phyloP scores from a whole-genome alignment of 306 rosid genomes.

The Hylodesmum podocarpum region DNA sequence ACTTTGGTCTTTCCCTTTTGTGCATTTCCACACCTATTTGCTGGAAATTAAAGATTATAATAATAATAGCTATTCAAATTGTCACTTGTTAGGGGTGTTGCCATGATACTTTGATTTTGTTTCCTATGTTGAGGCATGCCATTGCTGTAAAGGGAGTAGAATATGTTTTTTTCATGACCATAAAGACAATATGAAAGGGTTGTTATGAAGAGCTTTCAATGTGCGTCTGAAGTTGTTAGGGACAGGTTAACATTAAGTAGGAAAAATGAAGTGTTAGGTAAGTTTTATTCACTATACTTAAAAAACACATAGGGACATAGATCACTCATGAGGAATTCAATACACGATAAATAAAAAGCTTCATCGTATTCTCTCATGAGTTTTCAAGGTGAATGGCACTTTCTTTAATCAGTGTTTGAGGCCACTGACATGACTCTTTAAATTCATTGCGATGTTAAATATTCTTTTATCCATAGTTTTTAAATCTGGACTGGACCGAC shows the following conservation, averaged over 20 bases:
- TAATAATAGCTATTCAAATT: not conserved
- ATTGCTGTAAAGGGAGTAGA: not conserved
- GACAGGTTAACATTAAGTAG: conserved; percentile 16
- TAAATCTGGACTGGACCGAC: not conserved
- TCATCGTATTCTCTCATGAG: not conserved
- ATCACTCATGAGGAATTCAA: not conserved
- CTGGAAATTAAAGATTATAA: not conserved
- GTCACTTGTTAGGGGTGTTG: not conserved
- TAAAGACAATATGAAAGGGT: not conserved
- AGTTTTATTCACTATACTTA: not conserved
- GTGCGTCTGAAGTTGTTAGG: not conserved
- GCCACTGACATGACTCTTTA: not conserved
- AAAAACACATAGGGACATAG: not conserved
- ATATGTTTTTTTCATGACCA: conserved; percentile 4
- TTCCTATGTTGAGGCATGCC: not conserved
- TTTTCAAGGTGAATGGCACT: not conserved
- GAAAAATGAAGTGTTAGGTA: conserved; percentile 14
- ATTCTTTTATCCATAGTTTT: not conserved
- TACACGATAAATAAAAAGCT: not conserved
- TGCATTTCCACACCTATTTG: not conserved
- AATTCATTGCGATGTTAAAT: not conserved
- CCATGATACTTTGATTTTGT: conserved; percentile 15
- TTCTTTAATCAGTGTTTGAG: not conserved
- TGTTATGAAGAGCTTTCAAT: not conserved
- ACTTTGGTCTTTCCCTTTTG: not conserved